Conservation (phyloP, 2,329 filamentous ascomycete species). For the Eutypa lata region DNA sequence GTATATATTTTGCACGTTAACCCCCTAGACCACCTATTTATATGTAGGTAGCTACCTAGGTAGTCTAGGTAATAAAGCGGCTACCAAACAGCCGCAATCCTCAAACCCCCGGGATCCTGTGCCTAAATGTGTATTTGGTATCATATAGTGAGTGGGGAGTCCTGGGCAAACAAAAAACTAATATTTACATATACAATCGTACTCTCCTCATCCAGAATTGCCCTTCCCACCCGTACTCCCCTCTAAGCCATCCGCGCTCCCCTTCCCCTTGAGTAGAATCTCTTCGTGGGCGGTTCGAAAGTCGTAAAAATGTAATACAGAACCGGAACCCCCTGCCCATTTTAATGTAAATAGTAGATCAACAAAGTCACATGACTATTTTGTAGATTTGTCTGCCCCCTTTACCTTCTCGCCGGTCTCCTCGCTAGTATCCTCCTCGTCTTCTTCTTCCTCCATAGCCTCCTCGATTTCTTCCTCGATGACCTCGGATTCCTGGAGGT, state of each 20-base stretch:
- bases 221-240: not conserved
- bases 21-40: too few relatives aligned
- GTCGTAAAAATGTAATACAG: not conserved
- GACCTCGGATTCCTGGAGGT: conserved; percentile 51
- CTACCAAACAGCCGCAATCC: too few relatives aligned
- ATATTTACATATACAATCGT: not conserved
- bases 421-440: conserved; percentile 21
- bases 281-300: not conserved
- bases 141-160: not conserved
- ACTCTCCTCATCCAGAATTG: not conserved
- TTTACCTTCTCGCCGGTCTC: conserved; percentile 20
- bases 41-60: too few relatives aligned
- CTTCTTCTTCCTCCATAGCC: conserved; percentile 33
- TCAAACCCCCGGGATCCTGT: not conserved
- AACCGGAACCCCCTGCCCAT: conserved; percentile 1
- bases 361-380: conserved; percentile 8
- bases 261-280: not conserved
- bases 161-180: not conserved
- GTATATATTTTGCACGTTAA: too few relatives aligned
- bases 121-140: not conserved
- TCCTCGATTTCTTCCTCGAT: conserved; percentile 48
- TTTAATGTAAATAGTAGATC: conserved; percentile 13
- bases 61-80: too few relatives aligned
- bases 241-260: too few relatives aligned
- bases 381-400: conserved; percentile 17